Conservation (phyloP, 192 early-diverging fungal species). For the Coemansia sp. region DNA sequence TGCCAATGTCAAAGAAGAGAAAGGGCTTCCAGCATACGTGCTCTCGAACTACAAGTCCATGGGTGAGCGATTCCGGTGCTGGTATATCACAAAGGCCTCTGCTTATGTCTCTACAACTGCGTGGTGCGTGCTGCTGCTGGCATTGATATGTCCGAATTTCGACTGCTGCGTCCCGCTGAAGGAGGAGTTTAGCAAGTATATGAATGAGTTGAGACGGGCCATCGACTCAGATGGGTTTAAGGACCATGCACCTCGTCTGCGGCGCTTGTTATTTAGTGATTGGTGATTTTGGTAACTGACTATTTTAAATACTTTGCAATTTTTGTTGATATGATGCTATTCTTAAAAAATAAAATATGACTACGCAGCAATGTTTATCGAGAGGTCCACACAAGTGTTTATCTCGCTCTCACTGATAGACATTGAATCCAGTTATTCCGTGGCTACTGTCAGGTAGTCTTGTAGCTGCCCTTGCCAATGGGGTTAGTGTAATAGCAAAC, state of each 20-base stretch:
- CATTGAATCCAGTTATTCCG: constrained; percentile 18
- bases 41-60: background rate
- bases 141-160: background rate
- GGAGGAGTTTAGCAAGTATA: background rate
- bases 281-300: background rate
- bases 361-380: background rate
- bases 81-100: background rate
- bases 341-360: background rate
- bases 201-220: background rate
- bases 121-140: background rate
- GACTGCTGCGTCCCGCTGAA: background rate
- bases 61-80: background rate
- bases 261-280: background rate
- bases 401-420: constrained; percentile 42
- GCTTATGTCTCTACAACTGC: background rate
- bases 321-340: too few species aligned
- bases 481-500: too few species aligned
- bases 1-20: background rate
- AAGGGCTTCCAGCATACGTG: background rate
- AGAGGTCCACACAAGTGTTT: background rate
- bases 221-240: background rate
- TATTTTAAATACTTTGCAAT: background rate
- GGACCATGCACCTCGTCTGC: background rate
- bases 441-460: too few species aligned
- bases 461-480: too few species aligned